A percentile compares a stretch with the other conserved stretches of the same genome.
phyloP scores from a whole-genome alignment of 768 basidiomycete species.

The Xanthoconium stramineum region DNA sequence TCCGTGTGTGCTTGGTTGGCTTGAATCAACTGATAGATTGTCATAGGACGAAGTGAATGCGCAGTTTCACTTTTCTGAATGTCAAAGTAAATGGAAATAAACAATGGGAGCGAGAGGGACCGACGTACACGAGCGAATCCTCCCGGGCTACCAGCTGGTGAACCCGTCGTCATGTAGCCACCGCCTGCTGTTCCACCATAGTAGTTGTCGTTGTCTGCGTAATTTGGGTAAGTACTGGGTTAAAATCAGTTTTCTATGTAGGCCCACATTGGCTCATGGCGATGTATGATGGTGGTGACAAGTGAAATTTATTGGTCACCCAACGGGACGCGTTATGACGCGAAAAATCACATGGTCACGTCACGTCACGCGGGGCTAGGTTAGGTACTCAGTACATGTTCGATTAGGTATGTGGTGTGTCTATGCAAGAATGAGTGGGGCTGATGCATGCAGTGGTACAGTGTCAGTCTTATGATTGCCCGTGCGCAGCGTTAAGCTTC shows the following conservation, averaged over 20 bases:
- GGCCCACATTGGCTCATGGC: conserved; percentile 45
- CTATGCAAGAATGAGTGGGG: conserved; percentile 31
- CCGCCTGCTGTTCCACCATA: conserved; percentile 45
- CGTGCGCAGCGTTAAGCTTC: conserved; percentile 46
- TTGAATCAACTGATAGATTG: conserved; percentile 68
- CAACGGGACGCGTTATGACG: conserved; percentile 26
- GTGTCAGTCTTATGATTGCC: conserved; percentile 19
- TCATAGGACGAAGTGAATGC: conserved; percentile 67
- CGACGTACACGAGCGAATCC: conserved; percentile 42
- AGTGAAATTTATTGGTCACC: not conserved
- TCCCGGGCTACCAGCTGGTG: conserved; percentile 63
- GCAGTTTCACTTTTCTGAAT: conserved; percentile 36
- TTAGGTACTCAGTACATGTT: not conserved
- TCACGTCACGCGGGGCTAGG: conserved; percentile 12
- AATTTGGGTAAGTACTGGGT: conserved; percentile 5
- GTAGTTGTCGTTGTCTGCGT: conserved; percentile 35
- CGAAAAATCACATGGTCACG: conserved; percentile 24
- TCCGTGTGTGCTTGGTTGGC: conserved; percentile 86
- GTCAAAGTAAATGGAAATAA: not conserved
- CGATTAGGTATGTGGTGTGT: conserved; percentile 6
- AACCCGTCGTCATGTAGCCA: conserved; percentile 57
- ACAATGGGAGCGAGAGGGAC: not conserved
- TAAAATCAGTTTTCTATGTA: not conserved
- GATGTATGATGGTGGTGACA: conserved; percentile 1
- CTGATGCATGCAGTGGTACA: conserved; percentile 10